Conservation (phyloP, 2,329 filamentous ascomycete species). For the Aureobasidium sp. region DNA sequence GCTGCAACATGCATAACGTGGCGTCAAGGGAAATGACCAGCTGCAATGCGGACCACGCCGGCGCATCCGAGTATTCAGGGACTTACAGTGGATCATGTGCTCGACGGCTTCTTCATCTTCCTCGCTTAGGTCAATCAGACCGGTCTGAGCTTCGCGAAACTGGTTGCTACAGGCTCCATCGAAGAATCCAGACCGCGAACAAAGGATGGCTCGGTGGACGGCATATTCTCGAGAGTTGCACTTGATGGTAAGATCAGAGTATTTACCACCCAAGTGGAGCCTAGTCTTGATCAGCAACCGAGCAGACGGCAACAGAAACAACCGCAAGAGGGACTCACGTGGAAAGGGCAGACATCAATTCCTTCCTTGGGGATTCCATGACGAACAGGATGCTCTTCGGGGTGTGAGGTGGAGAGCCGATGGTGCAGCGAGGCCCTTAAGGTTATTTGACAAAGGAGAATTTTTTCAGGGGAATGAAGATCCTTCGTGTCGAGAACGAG, state of each 20-base stretch:
- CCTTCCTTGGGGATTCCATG: constrained; percentile 34
- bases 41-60: background rate
- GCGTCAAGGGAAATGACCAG: background rate
- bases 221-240: constrained; percentile 39
- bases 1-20: background rate
- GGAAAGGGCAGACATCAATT: constrained; percentile 39
- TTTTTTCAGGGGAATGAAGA: background rate
- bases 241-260: constrained; percentile 42
- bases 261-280: constrained; percentile 31
- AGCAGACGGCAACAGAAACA: background rate
- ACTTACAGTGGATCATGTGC: constrained; percentile 33
- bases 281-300: constrained; percentile 22
- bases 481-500: background rate
- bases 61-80: background rate
- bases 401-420: constrained; percentile 13
- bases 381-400: constrained; percentile 3
- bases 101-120: constrained; percentile 32
- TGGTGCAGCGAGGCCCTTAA: constrained; percentile 4
- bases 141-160: constrained; percentile 27
- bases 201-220: constrained; percentile 41
- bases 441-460: constrained; percentile 9
- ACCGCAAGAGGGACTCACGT: constrained; percentile 32
- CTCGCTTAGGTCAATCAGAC: constrained; percentile 30
- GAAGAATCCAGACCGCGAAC: constrained; percentile 41
- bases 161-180: constrained; percentile 31